phyloP scores from a whole-genome alignment of 2,329 filamentous ascomycete genomes.

The Uncinocarpus reesii region DNA sequence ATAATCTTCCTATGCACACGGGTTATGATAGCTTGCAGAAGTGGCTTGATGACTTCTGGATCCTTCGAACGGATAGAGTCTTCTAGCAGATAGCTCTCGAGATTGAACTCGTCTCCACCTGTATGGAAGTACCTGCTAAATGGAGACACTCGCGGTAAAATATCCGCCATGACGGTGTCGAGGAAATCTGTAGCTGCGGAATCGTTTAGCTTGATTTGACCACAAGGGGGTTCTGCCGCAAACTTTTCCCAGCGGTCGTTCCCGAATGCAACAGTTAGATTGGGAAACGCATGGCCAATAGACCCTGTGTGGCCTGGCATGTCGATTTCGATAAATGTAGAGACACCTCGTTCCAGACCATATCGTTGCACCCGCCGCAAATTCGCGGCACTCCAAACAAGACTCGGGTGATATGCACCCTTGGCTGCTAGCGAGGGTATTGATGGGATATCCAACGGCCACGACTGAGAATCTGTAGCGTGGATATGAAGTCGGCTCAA shows the following conservation, averaged over 20 bases:
- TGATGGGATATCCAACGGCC: conserved; percentile 58
- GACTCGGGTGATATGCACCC: conserved; percentile 59
- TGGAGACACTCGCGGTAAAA: conserved; percentile 59
- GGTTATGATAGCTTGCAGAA: conserved; percentile 69
- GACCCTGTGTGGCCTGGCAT: conserved; percentile 69
- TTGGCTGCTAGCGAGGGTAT: conserved; percentile 61
- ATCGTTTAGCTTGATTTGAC: conserved; percentile 66
- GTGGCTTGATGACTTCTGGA: conserved; percentile 54
- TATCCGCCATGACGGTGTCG: conserved; percentile 60
- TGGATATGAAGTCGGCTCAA: conserved; percentile 44
- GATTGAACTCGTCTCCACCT: conserved; percentile 78
- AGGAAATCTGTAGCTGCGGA: conserved; percentile 60
- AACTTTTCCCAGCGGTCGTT: conserved; percentile 44
- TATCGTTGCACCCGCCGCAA: conserved; percentile 60
- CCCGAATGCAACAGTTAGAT: conserved; percentile 57
- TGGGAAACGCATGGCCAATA: conserved; percentile 56
- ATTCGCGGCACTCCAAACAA: conserved; percentile 58
- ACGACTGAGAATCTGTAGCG: conserved; percentile 40
- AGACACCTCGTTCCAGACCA: conserved; percentile 56
- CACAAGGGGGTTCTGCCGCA: conserved; percentile 46
- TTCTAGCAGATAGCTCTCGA: conserved; percentile 63
- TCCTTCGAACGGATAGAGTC: conserved; percentile 59
- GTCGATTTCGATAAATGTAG: conserved; percentile 67
- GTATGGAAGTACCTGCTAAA: conserved; percentile 73
- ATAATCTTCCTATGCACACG: conserved; percentile 55